Evolutionary conservation across 306 rosid genomes (phyloP).

Genomic region (Sesbania bispinosa): DNA sequence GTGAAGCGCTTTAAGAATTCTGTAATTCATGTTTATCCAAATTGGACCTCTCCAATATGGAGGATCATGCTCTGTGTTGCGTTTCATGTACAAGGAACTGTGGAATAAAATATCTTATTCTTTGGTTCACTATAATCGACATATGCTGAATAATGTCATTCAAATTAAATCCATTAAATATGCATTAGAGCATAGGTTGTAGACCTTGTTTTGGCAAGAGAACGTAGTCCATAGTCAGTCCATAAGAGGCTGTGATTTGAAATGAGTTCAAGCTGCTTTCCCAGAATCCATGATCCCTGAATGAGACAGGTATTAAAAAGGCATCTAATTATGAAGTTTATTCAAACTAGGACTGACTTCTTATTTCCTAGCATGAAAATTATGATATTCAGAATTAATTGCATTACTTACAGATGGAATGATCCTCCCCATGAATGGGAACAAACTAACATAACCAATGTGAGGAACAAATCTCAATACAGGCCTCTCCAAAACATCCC

Average conservation of each 20-base stretch:
- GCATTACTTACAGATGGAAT: conserved; percentile 75
- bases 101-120: background rate
- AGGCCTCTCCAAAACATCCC: conserved; percentile 66
- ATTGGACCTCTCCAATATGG: conserved; percentile 95
- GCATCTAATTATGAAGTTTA: conserved; percentile 13
- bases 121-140: conserved; percentile 11
- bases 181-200: conserved; percentile 1
- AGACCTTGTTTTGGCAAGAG: conserved; percentile 89
- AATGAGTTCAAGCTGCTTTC: conserved; percentile 81
- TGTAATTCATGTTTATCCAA: conserved; percentile 82
- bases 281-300: conserved; percentile 86
- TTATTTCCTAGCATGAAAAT: background rate
- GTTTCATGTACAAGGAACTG: conserved; percentile 88
- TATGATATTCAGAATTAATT: conserved; percentile 1
- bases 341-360: background rate
- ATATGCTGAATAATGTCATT: conserved; percentile 13
- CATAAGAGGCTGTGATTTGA: conserved; percentile 73
- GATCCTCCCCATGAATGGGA: conserved; percentile 80
- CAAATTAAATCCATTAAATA: background rate
- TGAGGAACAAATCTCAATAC: conserved; percentile 81
- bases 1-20: conserved; percentile 82
- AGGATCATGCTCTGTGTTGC: conserved; percentile 89
- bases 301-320: conserved; percentile 13
- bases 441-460: conserved; percentile 75
- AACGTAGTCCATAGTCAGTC: conserved; percentile 92